Conservation (phyloP, 148 eudicot species). For the Simmondsia chinensis region DNA sequence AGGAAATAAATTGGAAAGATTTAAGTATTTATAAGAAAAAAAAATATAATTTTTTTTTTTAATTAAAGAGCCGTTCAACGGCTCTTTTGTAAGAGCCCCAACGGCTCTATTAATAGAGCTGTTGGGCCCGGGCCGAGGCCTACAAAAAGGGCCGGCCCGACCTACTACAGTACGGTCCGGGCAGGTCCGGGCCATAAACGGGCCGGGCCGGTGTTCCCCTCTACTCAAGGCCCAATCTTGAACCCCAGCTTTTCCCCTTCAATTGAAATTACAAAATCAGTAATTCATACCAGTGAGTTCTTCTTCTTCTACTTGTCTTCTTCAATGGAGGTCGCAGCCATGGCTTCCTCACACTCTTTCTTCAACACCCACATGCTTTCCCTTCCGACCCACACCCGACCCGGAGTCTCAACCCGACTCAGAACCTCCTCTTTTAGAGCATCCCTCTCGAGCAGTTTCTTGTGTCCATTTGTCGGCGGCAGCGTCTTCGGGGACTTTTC, state of each 20-base stretch:
- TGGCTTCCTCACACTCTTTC: slow-evolving; percentile 52
- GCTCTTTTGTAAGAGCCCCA: too few relatives aligned
- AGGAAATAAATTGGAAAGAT: too few relatives aligned
- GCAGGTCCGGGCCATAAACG: too few relatives aligned
- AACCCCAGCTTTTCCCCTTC: not conserved
- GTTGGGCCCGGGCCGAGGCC: too few relatives aligned
- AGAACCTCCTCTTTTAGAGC: slow-evolving; percentile 15
- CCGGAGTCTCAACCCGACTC: slow-evolving; percentile 1
- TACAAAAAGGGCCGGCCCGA: too few relatives aligned
- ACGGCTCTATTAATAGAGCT: too few relatives aligned
- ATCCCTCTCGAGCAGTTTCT: slow-evolving; percentile 42
- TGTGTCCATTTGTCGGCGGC: slow-evolving; percentile 40
- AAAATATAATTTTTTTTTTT: too few relatives aligned
- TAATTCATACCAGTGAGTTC: not conserved
- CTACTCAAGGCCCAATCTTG: too few relatives aligned
- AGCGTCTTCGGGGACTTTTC: slow-evolving; percentile 49
- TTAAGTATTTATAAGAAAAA: too few relatives aligned
- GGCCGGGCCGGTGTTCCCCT: too few relatives aligned
- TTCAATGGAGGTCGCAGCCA: slow-evolving; percentile 31
- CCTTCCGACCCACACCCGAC: slow-evolving; percentile 12
- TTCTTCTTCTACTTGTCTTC: not conserved
- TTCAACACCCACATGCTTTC: slow-evolving; percentile 21
- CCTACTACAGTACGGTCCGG: too few relatives aligned
- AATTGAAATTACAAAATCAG: not conserved
- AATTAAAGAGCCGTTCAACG: too few relatives aligned